Base-by-base conservation (phyloP, 306 rosid species). In the Begonia peltatifolia region DNA sequence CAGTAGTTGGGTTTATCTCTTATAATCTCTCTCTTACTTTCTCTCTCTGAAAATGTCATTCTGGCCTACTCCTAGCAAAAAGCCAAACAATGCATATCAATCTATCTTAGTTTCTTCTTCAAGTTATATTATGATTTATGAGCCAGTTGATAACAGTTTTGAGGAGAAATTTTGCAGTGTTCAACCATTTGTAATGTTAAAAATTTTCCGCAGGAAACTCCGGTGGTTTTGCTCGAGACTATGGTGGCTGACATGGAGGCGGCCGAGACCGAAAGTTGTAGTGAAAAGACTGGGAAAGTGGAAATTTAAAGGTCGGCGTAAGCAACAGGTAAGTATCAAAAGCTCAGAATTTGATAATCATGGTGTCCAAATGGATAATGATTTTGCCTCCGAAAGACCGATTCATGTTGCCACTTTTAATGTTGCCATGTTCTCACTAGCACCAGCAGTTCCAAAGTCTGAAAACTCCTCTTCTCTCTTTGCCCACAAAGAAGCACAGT, bases 351-450 rank as follows among this genome's bases (percentile, higher is more conserved):
- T 30, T 5, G 38, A 30, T 30, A 30, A 30, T 30, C 38, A 30
- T 30, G 38, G 38, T 7, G 38, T 7, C 38, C 52, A 51, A 76
- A 71, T 62, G 79, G 65, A 47, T 54, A 51, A 25, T 50, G 72
- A 47, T 50, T 63, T 69, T 53, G 74, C 59, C 57, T 53, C 76
- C 5, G 69, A 59, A 69, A 77, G 71, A 80, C 86, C 93, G 44
- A 71, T 86, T 54, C 62, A 85, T 12, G 55, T 77, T 41, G 93
- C 88, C 56, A 75, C 95, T 36, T 80, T 82, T 75, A 86, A 86
- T 62, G 95, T 86, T 60, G 95, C 95, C 47, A 86, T 86, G 95
- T 86, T 86, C 64, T 77, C 95, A 9, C 85, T 86, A 44, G 95
- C 95, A 14, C 93, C 93, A 61, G 95, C 93, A 10, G 67, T 82